Conservation (phyloP, 169 alveolate species). For the Blepharisma undulans region DNA sequence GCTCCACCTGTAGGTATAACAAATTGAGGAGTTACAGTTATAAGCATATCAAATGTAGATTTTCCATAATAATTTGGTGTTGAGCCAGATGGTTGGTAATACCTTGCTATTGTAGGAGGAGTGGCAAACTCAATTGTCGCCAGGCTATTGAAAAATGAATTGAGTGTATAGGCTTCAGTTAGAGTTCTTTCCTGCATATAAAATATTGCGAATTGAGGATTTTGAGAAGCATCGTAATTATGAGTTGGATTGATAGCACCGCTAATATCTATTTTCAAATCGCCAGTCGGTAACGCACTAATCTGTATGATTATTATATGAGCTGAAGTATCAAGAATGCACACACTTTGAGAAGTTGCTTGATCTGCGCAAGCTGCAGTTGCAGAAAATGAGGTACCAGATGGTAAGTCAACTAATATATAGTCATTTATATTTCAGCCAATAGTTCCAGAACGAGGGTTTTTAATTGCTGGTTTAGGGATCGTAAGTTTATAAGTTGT, state of each 20-base stretch:
- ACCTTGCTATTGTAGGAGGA: not conserved
- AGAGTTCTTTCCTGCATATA: not conserved
- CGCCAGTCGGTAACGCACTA: not conserved
- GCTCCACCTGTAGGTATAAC: not conserved
- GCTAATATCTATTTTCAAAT: not conserved
- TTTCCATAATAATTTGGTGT: not conserved
- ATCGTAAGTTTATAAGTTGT: not conserved
- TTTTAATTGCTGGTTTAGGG: not conserved
- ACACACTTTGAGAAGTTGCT: not conserved
- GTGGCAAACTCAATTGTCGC: not conserved
- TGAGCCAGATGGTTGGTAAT: not conserved
- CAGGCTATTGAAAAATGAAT: not conserved
- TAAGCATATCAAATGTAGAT: not conserved
- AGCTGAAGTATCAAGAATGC: not conserved
- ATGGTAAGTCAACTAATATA: not conserved
- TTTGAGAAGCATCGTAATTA: not conserved
- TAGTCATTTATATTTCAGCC: not conserved
- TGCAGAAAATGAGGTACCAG: not conserved
- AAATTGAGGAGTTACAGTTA: not conserved
- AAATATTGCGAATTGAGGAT: not conserved
- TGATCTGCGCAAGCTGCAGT: not conserved
- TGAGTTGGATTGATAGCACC: not conserved
- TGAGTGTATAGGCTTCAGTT: not conserved
- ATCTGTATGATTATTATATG: not conserved
- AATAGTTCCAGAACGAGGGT: not conserved